Percentiles rank a stretch among this genome's conserved stretches.
Evolutionary conservation across 2,329 filamentous ascomycete species (phyloP).

Genomic region (Epichloe gansuensis): DNA sequence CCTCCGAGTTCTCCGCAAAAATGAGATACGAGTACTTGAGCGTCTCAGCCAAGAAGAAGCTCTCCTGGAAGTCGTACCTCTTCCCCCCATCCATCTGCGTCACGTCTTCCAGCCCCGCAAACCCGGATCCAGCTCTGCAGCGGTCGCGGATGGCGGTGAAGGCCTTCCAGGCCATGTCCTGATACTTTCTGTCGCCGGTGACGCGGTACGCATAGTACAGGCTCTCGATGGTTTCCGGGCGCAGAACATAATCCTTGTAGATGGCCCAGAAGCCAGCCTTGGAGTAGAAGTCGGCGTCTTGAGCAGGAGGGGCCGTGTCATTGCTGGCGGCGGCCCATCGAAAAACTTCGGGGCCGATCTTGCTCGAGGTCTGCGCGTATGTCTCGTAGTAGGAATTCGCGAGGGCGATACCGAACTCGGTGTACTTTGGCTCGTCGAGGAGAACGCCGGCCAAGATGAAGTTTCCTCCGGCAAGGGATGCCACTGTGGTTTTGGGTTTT

Average conservation of each 20-base stretch:
- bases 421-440: constrained; percentile 51
- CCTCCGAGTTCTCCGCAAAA: constrained; percentile 43
- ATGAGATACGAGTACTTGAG: constrained; percentile 75
- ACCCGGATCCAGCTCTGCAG: constrained; percentile 52
- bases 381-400: constrained; percentile 62
- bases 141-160: constrained; percentile 56
- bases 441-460: constrained; percentile 71
- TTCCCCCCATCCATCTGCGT: constrained; percentile 47
- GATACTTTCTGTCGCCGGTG: constrained; percentile 62
- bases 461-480: constrained; percentile 75
- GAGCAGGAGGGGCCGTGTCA: constrained; percentile 30
- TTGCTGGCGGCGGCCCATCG: constrained; percentile 39
- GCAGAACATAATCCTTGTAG: constrained; percentile 45
- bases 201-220: constrained; percentile 79
- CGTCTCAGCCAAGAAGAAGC: constrained; percentile 79
- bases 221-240: constrained; percentile 72
- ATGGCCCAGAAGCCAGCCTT: constrained; percentile 20
- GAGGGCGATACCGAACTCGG: constrained; percentile 60
- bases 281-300: constrained; percentile 59
- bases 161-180: constrained; percentile 73
- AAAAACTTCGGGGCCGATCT: constrained; percentile 66
- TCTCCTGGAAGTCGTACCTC: constrained; percentile 62
- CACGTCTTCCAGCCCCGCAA: constrained; percentile 52
- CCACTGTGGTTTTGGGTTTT: constrained; percentile 33
- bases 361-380: constrained; percentile 55